These are phyloP conservation scores for Lagenaria siceraria DNA, from an alignment of 306 rosid species.

Conservation along the genomic window DNA sequence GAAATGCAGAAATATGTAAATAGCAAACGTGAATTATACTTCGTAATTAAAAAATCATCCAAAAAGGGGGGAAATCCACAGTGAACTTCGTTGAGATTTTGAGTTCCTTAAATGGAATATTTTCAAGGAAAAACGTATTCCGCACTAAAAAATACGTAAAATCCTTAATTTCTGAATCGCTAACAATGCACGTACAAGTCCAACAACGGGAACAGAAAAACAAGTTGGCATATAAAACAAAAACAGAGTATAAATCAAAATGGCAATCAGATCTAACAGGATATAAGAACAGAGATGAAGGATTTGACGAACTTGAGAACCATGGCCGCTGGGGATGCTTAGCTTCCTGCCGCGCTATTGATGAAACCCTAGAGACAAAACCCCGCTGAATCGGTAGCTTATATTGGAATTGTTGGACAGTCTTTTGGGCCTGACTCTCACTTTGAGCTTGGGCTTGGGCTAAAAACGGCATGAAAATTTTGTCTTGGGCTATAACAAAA, in stretches of 20 bases:
- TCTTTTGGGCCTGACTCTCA: neutral
- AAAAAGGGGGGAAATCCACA: too few species aligned
- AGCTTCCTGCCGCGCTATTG: neutral
- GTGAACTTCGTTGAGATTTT: too few species aligned
- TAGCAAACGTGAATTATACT: too few species aligned
- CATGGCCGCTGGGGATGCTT: constrained; percentile 33
- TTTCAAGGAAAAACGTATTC: neutral
- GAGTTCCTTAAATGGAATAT: neutral
- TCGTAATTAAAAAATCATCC: too few species aligned
- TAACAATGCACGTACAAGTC: neutral
- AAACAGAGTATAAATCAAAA: neutral
- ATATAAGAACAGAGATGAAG: neutral
- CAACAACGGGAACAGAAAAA: neutral
- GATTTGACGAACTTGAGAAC: constrained; percentile 49
- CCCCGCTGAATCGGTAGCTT: neutral
- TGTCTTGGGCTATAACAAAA: too few species aligned
- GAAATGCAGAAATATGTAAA: too few species aligned
- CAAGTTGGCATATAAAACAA: neutral
- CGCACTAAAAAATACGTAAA: neutral
- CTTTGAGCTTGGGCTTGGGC: neutral
- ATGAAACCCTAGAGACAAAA: constrained; percentile 1
- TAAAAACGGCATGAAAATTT: too few species aligned
- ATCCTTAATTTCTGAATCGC: neutral
- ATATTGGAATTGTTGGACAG: neutral
- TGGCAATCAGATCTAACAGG: neutral